Percentiles rank a stretch among this genome's conserved stretches.
Evolutionary conservation across 2,329 filamentous ascomycete species (phyloP).

Genomic region (Huntiella moniliformis): DNA sequence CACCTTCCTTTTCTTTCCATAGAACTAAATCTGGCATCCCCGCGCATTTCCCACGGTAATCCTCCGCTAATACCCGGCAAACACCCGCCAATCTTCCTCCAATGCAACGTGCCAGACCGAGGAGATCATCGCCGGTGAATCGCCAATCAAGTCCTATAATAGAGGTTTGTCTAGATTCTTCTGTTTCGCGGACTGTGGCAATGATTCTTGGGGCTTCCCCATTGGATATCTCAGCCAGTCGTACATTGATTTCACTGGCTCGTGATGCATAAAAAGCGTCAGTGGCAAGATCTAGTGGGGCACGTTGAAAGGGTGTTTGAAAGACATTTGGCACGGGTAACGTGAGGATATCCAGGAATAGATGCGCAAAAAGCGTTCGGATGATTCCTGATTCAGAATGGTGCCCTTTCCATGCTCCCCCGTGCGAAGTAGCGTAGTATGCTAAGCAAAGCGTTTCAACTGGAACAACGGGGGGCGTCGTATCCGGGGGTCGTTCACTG

Average conservation of each 20-base stretch:
- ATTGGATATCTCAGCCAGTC: constrained; percentile 73
- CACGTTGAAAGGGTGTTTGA: constrained; percentile 87
- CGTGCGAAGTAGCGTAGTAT: constrained; percentile 49
- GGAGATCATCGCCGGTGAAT: constrained; percentile 58
- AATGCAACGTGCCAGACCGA: constrained; percentile 65
- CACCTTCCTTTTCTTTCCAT: constrained; percentile 38
- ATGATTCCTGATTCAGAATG: constrained; percentile 84
- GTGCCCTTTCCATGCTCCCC: constrained; percentile 71
- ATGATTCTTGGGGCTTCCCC: constrained; percentile 53
- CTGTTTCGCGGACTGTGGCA: constrained; percentile 44
- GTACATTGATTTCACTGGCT: constrained; percentile 74
- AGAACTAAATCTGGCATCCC: constrained; percentile 87
- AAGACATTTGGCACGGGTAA: constrained; percentile 92
- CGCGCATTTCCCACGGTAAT: constrained; percentile 66
- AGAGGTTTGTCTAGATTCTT: constrained; percentile 56
- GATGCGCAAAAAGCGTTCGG: constrained; percentile 73
- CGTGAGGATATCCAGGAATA: constrained; percentile 89
- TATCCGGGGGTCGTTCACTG: constrained; percentile 33
- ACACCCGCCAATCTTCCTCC: constrained; percentile 59
- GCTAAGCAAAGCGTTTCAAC: constrained; percentile 92
- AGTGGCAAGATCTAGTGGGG: constrained; percentile 78
- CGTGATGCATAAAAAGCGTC: constrained; percentile 78
- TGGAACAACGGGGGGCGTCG: constrained; percentile 41
- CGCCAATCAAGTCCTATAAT: constrained; percentile 88
- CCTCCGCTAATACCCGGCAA: constrained; percentile 88